These are phyloP conservation scores for Chytriomyces confervae DNA, from an alignment of 192 early-diverging fungal genomes.

Conservation along the genomic window DNA sequence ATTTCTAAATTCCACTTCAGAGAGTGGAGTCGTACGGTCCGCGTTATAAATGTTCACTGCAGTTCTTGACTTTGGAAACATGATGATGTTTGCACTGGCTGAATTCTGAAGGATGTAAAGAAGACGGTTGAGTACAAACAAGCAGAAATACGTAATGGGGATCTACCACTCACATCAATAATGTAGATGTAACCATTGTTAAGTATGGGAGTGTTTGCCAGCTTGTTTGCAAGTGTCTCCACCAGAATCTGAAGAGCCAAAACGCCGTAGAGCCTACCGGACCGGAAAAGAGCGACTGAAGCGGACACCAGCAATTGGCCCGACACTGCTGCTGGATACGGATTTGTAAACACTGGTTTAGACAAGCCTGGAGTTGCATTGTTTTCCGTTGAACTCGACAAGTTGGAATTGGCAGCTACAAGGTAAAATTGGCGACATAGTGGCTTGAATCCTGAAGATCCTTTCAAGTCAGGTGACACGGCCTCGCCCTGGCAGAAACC, in stretches of 20 bases:
- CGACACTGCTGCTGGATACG: slow-evolving; percentile 17
- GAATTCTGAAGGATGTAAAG: neutral
- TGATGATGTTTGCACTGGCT: slow-evolving; percentile 24
- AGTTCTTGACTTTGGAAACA: slow-evolving; percentile 9
- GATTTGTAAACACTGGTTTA: slow-evolving; percentile 15
- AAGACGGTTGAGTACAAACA: neutral
- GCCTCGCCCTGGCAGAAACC: slow-evolving; percentile 17
- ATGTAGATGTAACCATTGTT: slow-evolving; percentile 32
- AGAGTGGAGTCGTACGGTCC: slow-evolving; percentile 6
- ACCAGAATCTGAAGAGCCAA: slow-evolving; percentile 30
- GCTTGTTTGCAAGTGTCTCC: slow-evolving; percentile 8
- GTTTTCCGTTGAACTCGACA: neutral
- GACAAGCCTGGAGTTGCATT: neutral
- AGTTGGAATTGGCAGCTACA: neutral
- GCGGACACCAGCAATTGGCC: slow-evolving; percentile 21
- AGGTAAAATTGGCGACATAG: slow-evolving; percentile 33
- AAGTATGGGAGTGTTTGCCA: slow-evolving; percentile 20
- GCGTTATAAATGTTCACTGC: slow-evolving; percentile 21
- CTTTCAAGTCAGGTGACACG: slow-evolving; percentile 2
- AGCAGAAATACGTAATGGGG: neutral
- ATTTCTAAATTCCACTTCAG: slow-evolving; percentile 18
- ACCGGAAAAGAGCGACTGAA: slow-evolving; percentile 17
- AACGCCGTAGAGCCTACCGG: slow-evolving; percentile 10
- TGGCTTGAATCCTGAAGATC: slow-evolving; percentile 8
- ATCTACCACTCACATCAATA: slow-evolving; percentile 19